These are phyloP conservation scores for Kodamaea leandrae DNA, from an alignment of 805 yeast species.

Conservation along the genomic window DNA sequence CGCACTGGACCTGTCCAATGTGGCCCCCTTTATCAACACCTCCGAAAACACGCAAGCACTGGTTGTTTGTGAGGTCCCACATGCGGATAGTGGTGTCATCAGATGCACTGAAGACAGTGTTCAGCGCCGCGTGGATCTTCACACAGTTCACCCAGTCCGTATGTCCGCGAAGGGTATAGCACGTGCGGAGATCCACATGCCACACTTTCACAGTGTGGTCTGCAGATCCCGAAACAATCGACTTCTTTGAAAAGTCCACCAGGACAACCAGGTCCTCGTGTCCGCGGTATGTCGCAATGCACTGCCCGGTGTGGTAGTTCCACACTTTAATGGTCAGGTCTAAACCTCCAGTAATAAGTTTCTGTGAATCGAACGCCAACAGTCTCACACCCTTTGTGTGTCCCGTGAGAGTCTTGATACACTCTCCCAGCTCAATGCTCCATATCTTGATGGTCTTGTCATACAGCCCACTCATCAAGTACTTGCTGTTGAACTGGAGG, in stretches of 20 bases:
- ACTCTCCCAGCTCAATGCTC: constrained; percentile 79
- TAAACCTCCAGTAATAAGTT: constrained; percentile 86
- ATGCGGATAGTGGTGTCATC: constrained; percentile 90
- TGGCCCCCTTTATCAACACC: constrained; percentile 77
- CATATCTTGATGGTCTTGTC: constrained; percentile 91
- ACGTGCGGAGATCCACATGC: constrained; percentile 92
- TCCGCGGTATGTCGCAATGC: constrained; percentile 90
- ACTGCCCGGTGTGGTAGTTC: constrained; percentile 93
- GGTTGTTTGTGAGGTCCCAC: constrained; percentile 88
- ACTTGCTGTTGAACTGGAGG: constrained; percentile 72
- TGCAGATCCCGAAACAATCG: constrained; percentile 91
- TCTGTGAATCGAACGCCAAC: constrained; percentile 81
- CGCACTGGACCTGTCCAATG: constrained; percentile 91
- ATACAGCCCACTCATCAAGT: constrained; percentile 86
- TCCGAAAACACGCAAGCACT: constrained; percentile 77
- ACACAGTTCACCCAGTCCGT: constrained; percentile 90
- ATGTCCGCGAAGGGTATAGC: constrained; percentile 91
- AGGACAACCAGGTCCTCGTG: constrained; percentile 83
- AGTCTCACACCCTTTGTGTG: constrained; percentile 86
- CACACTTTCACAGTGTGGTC: constrained; percentile 91
- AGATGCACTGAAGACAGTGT: constrained; percentile 78
- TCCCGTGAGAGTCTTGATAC: constrained; percentile 77
- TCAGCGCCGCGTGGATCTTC: constrained; percentile 75
- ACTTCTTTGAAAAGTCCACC: constrained; percentile 75
- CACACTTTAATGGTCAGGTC: constrained; percentile 92